Evolutionary conservation across 176 grass and related monocot genomes (phyloP), one percentile per base, ranked within the genome.

Genomic region (Saccharum officinarum): DNA sequence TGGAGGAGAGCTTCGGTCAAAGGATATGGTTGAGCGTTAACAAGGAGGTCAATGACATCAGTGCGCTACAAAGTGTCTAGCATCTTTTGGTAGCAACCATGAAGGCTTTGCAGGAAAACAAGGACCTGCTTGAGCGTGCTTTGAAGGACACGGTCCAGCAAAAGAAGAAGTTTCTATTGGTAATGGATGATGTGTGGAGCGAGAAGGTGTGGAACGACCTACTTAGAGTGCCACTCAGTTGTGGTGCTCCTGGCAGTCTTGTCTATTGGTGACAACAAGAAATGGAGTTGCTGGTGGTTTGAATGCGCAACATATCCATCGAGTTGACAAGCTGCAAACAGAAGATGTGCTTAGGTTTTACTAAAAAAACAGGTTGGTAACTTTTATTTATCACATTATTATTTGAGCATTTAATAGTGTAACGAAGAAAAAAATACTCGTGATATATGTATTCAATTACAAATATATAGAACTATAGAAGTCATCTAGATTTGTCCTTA

Each of bases 211-310:
- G 89, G 85, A 79, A 74, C 7, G 30, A 65, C 5, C 2, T 22
- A 65, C 78, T 46, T 90, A 80, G 79, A 47, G 52, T 3, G 1
- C 80, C 12, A 20, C 86, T 7, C 44, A 79, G 1, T 67, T 1
- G 25, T 7, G 65, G 63, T 46, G 69, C 72, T 49, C 14, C 17
- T 1, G 64, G 78, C 0, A 82, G 84, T 47, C 23, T 17, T 44
- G 45, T 90, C 1, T 62, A n/a, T n/a, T 90, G 59, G 14, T 90
- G 11, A 90, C 88, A 0, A 87, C 79, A 1, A 78, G 87, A 76
- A 42, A 86, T 0, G 14, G 1, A 12, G 87, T 89, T 26, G 82
- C 67, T 15, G 5, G 1, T 1, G 1, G 17, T 17, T 30, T 80
- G 68, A 81, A 38, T 28, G 82, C 87, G 0, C 39, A 42, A 15